phyloP scores from a whole-genome alignment of 306 rosid species.

The Cucurbita moschata region DNA sequence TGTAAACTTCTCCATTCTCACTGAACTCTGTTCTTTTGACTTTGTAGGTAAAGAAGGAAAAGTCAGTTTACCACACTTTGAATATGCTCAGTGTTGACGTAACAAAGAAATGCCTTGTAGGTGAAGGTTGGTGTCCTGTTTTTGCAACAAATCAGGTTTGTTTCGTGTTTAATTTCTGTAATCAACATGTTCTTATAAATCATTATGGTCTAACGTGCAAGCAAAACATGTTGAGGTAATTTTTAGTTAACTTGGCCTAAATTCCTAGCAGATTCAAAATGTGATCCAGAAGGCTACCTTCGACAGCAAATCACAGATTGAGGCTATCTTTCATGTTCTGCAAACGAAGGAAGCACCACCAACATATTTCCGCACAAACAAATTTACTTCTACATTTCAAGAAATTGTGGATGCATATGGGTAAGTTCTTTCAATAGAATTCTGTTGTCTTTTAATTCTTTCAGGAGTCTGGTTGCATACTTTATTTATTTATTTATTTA shows the following conservation, averaged over 20 bases:
- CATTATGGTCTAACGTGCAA: background rate
- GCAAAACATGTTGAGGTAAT: background rate
- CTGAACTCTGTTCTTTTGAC: slow-evolving; percentile 12
- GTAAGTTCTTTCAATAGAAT: background rate
- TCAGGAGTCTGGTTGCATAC: background rate
- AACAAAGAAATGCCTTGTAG: slow-evolving; percentile 70
- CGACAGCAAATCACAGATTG: slow-evolving; percentile 52
- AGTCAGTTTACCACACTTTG: slow-evolving; percentile 55
- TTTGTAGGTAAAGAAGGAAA: slow-evolving; percentile 62
- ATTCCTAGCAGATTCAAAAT: slow-evolving; percentile 34
- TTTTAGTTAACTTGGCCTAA: slow-evolving; percentile 9
- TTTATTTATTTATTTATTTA: too few relatives aligned
- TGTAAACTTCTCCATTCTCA: slow-evolving; percentile 6
- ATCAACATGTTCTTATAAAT: background rate
- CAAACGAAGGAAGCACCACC: slow-evolving; percentile 56
- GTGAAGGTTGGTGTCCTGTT: slow-evolving; percentile 88
- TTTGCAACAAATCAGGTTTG: slow-evolving; percentile 63
- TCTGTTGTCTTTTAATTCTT: background rate
- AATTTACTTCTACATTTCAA: slow-evolving; percentile 58
- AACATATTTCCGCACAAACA: slow-evolving; percentile 56
- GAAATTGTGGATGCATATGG: slow-evolving; percentile 68
- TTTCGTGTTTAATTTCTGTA: background rate
- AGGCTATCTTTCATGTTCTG: slow-evolving; percentile 54
- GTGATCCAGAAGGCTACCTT: slow-evolving; percentile 43
- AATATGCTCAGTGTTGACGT: slow-evolving; percentile 88